Percentiles rank a stretch among this genome's conserved stretches.
These are phyloP conservation scores for Lichtheimia corymbifera DNA, from an alignment of 371 early-diverging fungal genomes.

Conservation along the genomic window DNA sequence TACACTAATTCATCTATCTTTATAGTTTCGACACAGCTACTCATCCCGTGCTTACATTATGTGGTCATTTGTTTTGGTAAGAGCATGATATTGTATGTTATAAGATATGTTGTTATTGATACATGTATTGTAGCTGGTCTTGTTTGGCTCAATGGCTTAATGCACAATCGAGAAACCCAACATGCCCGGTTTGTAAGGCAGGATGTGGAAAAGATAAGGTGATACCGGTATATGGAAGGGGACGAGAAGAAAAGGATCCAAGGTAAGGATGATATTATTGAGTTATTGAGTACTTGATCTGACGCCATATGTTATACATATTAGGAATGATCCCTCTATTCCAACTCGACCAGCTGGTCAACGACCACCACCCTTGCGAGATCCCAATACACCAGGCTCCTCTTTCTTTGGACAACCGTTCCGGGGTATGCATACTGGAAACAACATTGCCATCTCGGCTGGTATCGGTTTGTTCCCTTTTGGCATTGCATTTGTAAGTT, in stretches of 20 bases:
- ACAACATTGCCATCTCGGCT: constrained; percentile 41
- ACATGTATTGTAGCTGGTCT: constrained; percentile 24
- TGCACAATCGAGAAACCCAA: constrained; percentile 32
- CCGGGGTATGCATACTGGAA: constrained; percentile 48
- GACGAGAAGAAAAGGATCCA: constrained; percentile 70
- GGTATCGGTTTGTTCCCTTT: constrained; percentile 60
- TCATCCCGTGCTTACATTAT: constrained; percentile 72
- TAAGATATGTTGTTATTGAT: not conserved
- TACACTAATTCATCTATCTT: not conserved
- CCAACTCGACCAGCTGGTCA: constrained; percentile 74
- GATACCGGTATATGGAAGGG: constrained; percentile 78
- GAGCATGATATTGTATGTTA: not conserved
- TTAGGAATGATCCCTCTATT: constrained; percentile 46
- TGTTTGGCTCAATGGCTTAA: constrained; percentile 39
- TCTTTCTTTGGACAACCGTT: constrained; percentile 46
- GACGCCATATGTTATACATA: not conserved
- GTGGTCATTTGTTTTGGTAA: constrained; percentile 76
- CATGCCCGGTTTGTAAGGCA: constrained; percentile 75
- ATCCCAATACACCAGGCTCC: constrained; percentile 40
- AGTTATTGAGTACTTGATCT: not conserved
- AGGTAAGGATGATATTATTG: not conserved
- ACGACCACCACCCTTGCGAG: constrained; percentile 62
- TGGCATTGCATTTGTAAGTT: constrained; percentile 55
- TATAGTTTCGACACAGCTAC: constrained; percentile 69
- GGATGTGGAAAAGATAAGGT: constrained; percentile 78